Evolutionary conservation across 768 basidiomycete species (phyloP), one percentile per base, ranked within the genome.

Genomic region (Russula sp.): DNA sequence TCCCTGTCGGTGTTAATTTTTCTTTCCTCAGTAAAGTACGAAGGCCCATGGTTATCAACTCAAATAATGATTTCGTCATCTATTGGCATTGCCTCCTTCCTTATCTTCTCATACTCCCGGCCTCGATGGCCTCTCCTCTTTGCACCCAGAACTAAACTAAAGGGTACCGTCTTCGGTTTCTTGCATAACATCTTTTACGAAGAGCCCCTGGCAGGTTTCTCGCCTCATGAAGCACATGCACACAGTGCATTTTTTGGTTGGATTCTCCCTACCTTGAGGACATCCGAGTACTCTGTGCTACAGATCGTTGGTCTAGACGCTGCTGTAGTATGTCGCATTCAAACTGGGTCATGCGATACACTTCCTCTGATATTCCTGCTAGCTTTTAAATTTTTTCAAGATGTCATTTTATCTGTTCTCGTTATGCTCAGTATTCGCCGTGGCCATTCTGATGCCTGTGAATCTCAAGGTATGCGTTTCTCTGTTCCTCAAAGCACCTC

Each of bases 281-380:
- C 88, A 0, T 94, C 91, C 48, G 96, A 99, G 71, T 94, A 91
- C 63, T 89, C 93, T 0, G 85, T 99, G 3, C 78, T 99, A 2
- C 94, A 98, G 73, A 96, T 97, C 53, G 96, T 99, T 13, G 96
- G 96, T 0, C 76, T 99, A 45, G 96, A 99, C 73, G 96, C 96
- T 45, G 95, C 93, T 2, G 97, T 98, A 68, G 93, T 93, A 70
- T 69, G 91, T 79, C 32, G 14, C 47, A 35, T 48, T n/a, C 18
- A 34, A 34, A 2, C 32, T 51, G 39, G 42, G 47, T 36, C 36
- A 18, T 36, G n/a, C 32, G 59, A 51, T 32, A 39, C 45, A 48
- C 20, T 14, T 45, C 5, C 18, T 22, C 59, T 61, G 22, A 59
- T 41, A 29, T 8, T 1, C 34, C 34, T 14, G 70, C 41, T n/a